Evolutionary conservation across 208 protist species (phyloP).

Genomic region (Plasmodiophora brassicae): DNA sequence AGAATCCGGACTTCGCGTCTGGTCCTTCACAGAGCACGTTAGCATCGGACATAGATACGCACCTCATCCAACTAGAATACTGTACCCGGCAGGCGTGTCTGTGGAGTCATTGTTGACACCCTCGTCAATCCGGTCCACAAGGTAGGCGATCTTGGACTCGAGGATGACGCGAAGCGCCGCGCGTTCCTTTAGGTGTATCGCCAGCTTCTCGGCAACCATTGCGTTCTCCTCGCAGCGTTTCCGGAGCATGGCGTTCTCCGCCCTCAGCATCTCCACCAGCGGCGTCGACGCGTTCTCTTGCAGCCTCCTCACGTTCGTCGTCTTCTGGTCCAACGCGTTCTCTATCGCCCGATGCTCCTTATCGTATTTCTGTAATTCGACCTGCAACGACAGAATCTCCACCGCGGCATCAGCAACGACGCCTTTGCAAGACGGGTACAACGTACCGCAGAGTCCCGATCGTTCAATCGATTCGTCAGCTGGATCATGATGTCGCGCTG

Average conservation of each 20-base stretch:
- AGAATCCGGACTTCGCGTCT: slow-evolving; percentile 8
- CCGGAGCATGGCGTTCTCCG: background rate
- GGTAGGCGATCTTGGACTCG: slow-evolving; percentile 30
- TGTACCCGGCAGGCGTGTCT: background rate
- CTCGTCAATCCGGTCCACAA: background rate
- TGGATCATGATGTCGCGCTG: slow-evolving; percentile 90
- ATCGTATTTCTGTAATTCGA: slow-evolving; percentile 5
- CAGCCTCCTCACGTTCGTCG: background rate
- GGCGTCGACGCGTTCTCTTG: background rate
- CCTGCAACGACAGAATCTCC: slow-evolving; percentile 23
- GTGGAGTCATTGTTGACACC: background rate
- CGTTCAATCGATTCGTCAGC: slow-evolving; percentile 78
- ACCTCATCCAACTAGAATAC: too few species aligned
- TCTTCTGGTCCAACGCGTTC: slow-evolving; percentile 29
- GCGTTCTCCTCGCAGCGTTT: background rate
- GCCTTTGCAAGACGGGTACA: too few species aligned
- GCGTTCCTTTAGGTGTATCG: slow-evolving; percentile 31
- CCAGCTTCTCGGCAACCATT: background rate
- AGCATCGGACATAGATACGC: background rate
- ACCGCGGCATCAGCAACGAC: too few species aligned
- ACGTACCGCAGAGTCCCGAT: slow-evolving; percentile 74
- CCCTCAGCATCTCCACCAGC: background rate
- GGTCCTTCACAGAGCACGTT: background rate
- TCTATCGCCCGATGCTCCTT: background rate
- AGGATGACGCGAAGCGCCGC: slow-evolving; percentile 29